phyloP scores from a whole-genome alignment of 2,329 filamentous ascomycete genomes.

The Aspergillus japonicus region DNA sequence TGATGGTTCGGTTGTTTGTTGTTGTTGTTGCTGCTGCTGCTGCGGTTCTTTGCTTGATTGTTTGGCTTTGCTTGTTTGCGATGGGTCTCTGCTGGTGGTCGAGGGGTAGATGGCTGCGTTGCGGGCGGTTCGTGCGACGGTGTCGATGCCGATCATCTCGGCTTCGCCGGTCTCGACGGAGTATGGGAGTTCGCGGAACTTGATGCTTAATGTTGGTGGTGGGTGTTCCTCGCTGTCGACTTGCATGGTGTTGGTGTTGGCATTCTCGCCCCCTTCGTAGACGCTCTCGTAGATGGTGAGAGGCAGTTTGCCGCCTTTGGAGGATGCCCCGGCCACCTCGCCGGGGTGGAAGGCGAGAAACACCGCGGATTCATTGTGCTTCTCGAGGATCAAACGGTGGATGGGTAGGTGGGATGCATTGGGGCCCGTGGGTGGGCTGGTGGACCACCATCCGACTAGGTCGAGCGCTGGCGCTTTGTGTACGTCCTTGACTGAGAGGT shows the following conservation, averaged over 20 bases:
- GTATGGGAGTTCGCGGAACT: conserved; percentile 81
- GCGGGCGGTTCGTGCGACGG: conserved; percentile 79
- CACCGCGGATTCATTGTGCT: conserved; percentile 81
- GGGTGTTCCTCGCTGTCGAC: conserved; percentile 64
- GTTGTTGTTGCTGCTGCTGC: conserved; percentile 22
- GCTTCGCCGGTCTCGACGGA: conserved; percentile 91
- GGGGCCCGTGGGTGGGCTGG: conserved; percentile 71
- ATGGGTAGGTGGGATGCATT: conserved; percentile 66
- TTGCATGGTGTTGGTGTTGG: conserved; percentile 62
- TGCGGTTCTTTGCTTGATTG: conserved; percentile 27
- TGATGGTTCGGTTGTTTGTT: conserved; percentile 26
- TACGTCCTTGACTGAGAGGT: conserved; percentile 73
- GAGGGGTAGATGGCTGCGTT: conserved; percentile 62
- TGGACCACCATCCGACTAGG: conserved; percentile 89
- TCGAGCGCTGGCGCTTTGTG: conserved; percentile 81
- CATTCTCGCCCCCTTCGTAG: conserved; percentile 68
- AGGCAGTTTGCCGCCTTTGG: conserved; percentile 76
- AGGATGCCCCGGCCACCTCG: conserved; percentile 49
- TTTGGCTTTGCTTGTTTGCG: conserved; percentile 24
- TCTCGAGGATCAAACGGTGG: conserved; percentile 71
- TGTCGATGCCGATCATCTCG: conserved; percentile 97
- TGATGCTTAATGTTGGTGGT: conserved; percentile 56
- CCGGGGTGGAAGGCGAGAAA: conserved; percentile 83
- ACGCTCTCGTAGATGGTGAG: conserved; percentile 87
- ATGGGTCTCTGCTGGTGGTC: conserved; percentile 12